Evolutionary conservation across 345 rosid genomes (phyloP), one percentile per base, ranked within the genome.

Genomic region (Syzygium jambos): DNA sequence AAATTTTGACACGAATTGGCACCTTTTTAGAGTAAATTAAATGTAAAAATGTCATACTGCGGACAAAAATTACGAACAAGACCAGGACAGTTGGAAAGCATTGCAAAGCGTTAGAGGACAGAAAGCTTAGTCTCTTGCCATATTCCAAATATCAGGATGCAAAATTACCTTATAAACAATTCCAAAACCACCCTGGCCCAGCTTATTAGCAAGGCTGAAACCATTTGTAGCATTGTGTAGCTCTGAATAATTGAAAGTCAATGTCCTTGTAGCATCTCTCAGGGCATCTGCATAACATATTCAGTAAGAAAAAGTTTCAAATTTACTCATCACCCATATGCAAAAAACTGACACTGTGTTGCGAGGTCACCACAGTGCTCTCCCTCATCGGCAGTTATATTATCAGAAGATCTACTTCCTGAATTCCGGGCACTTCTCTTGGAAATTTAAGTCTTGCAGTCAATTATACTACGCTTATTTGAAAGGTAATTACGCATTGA

Each of bases 111-210:
- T 15, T 59, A 2, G 2, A 12, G 68, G 1, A 61, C 68, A 61
- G 17, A 61, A 12, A 61, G 68, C 34, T 61, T 27, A 59, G 34
- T 3, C 68, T 61, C 68, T 61, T 0, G 68, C 68, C 17, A n/a
- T 27, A 61, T n/a, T 12, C 68, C 17, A 61, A 61, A n/a, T 61
- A 13, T n/a, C 1, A 54, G 9, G 4, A 61, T 27, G 68, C 34
- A 61, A 13, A 27, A 6, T 61, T 61, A 61, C 68, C 68, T 61
- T 92, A 78, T 85, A 95, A 85, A 95, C 97, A 4, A 96, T 94
- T 83, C 98, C 96, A 90, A 94, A 96, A 78, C 98, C 98, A 91
- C 97, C 98, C 91, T 96, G 97, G 88, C 97, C 98, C 68, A 94
- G 95, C 92, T 95, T 94, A 91, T 95, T 92, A 51, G 92, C 87